phyloP scores from a whole-genome alignment of 73 alveolate species.

The Paramecium tetraurelia region DNA sequence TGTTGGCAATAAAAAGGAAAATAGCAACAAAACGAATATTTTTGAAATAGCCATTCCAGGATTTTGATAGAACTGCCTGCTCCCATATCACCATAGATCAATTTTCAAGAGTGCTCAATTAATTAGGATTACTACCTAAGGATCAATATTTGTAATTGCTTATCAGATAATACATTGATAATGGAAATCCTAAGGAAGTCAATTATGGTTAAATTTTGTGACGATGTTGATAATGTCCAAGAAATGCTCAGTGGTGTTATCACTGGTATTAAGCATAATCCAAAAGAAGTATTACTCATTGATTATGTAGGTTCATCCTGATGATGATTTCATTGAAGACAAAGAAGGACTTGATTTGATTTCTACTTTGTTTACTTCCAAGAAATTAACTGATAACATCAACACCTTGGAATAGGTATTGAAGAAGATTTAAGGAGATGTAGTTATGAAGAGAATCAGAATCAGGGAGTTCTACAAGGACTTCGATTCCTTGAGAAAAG shows the following conservation, averaged over 20 bases:
- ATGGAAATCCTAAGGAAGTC: constrained; percentile 81
- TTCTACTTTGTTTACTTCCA: constrained; percentile 64
- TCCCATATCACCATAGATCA: constrained; percentile 83
- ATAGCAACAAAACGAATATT: constrained; percentile 75
- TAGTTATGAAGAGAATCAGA: constrained; percentile 87
- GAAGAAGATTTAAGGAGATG: constrained; percentile 82
- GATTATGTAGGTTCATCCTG: neutral
- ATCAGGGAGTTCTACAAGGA: constrained; percentile 90
- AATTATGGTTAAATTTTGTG: constrained; percentile 83
- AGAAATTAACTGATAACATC: constrained; percentile 32
- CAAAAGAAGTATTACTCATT: neutral
- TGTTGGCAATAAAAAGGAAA: constrained; percentile 63
- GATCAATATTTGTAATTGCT: constrained; percentile 73
- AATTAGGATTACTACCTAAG: constrained; percentile 72
- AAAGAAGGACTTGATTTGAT: constrained; percentile 60
- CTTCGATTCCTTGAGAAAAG: constrained; percentile 89
- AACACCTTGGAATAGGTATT: constrained; percentile 76
- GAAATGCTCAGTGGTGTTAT: constrained; percentile 76
- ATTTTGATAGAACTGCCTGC: constrained; percentile 84
- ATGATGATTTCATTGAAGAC: constrained; percentile 59
- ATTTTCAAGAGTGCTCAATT: constrained; percentile 82
- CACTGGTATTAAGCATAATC: constrained; percentile 55
- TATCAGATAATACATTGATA: constrained; percentile 74
- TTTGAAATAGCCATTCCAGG: constrained; percentile 78
- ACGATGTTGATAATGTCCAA: constrained; percentile 86